A percentile compares a stretch with the other conserved stretches of the same genome.
Conservation (phyloP, 2,329 filamentous ascomycete genomes). For the Botrytis sinoallii region DNA sequence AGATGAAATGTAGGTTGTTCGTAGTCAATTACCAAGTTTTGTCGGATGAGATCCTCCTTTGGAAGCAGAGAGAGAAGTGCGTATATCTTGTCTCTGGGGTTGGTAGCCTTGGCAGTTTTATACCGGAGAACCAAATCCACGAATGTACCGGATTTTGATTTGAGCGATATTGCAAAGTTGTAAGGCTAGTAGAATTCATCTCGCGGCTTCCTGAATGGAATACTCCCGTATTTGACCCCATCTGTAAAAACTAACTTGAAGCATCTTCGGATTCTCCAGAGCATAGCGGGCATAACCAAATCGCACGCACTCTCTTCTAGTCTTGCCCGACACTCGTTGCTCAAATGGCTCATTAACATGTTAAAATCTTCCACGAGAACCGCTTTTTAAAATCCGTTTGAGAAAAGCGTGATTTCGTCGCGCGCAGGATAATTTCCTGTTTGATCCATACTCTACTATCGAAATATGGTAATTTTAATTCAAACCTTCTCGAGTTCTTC, state of each 20-base stretch:
- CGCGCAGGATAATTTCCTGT: conserved; percentile 10
- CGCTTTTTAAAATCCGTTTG: not conserved
- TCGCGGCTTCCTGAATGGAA: not conserved
- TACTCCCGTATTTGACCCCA: not conserved
- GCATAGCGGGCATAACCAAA: too few species aligned
- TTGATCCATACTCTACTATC: conserved; percentile 12
- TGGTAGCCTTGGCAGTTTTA: not conserved
- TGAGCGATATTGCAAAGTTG: conserved; percentile 9
- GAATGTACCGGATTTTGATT: not conserved
- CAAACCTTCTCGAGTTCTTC: conserved; percentile 5
- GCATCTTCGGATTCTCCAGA: not conserved
- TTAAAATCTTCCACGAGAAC: not conserved
- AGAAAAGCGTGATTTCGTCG: not conserved
- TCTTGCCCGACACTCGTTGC: not conserved
- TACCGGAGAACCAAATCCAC: not conserved
- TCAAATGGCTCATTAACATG: not conserved
- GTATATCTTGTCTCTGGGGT: conserved; percentile 12
- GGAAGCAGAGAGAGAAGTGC: conserved; percentile 14
- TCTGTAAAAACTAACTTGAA: not conserved
- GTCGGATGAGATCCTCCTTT: not conserved
- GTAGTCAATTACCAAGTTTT: conserved; percentile 1
- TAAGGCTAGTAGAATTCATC: not conserved
- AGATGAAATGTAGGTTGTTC: not conserved
- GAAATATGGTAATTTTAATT: conserved; percentile 13
- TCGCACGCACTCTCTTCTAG: not conserved